Evolutionary conservation across 352 stramenopile species (phyloP).

Genomic region (Globisporangium solare): DNA sequence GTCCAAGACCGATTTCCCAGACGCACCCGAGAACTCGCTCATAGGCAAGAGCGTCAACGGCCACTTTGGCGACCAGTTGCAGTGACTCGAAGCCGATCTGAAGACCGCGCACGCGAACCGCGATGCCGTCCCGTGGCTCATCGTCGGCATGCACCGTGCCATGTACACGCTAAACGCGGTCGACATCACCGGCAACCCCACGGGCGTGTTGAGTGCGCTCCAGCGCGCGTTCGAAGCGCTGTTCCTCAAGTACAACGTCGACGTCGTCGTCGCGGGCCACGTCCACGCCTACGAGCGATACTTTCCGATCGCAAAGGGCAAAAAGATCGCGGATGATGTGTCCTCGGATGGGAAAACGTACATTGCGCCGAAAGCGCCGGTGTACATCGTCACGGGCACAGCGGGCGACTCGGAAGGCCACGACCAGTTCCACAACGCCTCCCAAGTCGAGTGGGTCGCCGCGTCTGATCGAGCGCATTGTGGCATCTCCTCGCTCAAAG

Average conservation of each 20-base stretch:
- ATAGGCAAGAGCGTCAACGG: constrained; percentile 23
- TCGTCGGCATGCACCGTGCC: constrained; percentile 50
- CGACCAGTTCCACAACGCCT: constrained; percentile 10
- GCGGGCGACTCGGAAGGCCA: constrained; percentile 61
- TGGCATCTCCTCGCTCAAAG: constrained; percentile 36
- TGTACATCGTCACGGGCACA: constrained; percentile 62
- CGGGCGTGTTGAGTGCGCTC: constrained; percentile 19
- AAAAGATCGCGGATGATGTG: constrained; percentile 37
- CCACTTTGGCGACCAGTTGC: constrained; percentile 40
- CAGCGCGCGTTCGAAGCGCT: constrained; percentile 76
- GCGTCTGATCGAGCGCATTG: constrained; percentile 36
- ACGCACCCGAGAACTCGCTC: constrained; percentile 33
- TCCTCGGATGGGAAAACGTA: constrained; percentile 51
- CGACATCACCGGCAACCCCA: constrained; percentile 16
- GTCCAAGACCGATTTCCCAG: constrained; percentile 62
- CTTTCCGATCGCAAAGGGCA: constrained; percentile 43
- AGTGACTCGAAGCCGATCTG: constrained; percentile 45
- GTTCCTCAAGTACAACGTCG: constrained; percentile 83
- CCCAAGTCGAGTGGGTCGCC: constrained; percentile 35
- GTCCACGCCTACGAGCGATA: constrained; percentile 84
- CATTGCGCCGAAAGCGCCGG: constrained; percentile 45
- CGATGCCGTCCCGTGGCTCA: constrained; percentile 36
- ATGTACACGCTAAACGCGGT: constrained; percentile 27
- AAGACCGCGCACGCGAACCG: constrained; percentile 40
- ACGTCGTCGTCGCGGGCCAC: constrained; percentile 84